Conservation (phyloP, 768 basidiomycete species). For the Dictyophora rubrovolvata region DNA sequence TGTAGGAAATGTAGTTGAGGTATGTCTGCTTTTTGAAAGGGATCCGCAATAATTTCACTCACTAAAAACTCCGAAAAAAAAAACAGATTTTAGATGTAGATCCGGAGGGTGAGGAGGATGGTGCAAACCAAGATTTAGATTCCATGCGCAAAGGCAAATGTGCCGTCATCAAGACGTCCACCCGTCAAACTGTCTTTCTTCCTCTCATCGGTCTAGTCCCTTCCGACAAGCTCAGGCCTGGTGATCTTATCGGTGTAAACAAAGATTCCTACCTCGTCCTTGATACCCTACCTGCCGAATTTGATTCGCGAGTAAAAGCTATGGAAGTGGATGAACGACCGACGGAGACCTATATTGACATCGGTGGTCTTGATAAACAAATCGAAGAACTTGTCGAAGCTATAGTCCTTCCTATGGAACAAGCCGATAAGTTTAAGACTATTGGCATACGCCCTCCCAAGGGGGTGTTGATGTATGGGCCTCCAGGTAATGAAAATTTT, state of each 20-base stretch:
- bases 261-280: slow-evolving; percentile 98
- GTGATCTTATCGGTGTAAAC: slow-evolving; percentile 96
- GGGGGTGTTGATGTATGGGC: slow-evolving; percentile 97
- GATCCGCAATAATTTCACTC: neutral
- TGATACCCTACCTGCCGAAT: slow-evolving; percentile 92
- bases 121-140: slow-evolving; percentile 91
- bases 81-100: slow-evolving; percentile 63
- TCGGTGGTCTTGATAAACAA: slow-evolving; percentile 98
- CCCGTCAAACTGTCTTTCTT: slow-evolving; percentile 96
- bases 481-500: slow-evolving; percentile 55
- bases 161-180: slow-evolving; percentile 98
- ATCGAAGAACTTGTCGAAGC: slow-evolving; percentile 98
- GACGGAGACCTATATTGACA: slow-evolving; percentile 94
- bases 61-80: neutral
- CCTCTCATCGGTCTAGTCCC: slow-evolving; percentile 97
- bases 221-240: slow-evolving; percentile 77
- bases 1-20: slow-evolving; percentile 96
- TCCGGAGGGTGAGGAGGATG: slow-evolving; percentile 87
- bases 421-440: slow-evolving; percentile 96
- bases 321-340: slow-evolving; percentile 99
- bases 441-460: slow-evolving; percentile 97
- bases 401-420: slow-evolving; percentile 96
- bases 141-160: slow-evolving; percentile 97
- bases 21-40: slow-evolving; percentile 25
- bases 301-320: slow-evolving; percentile 95